phyloP scores from a whole-genome alignment of 331 rosid species.

The Pyracantha coccinea region DNA sequence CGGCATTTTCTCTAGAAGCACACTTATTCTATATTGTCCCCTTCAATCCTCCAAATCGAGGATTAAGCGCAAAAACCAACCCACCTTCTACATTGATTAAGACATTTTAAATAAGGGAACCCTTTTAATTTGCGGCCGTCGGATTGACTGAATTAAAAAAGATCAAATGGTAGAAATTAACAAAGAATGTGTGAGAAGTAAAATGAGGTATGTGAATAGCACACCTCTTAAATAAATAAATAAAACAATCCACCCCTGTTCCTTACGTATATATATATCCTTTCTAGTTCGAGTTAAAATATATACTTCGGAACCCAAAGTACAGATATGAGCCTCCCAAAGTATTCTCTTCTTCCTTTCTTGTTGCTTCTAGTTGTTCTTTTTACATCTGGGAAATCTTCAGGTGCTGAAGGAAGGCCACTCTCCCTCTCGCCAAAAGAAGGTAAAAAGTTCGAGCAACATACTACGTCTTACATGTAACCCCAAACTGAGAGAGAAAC shows the following conservation, averaged over 20 bases:
- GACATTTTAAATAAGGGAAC: too few species aligned
- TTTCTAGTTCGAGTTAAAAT: too few species aligned
- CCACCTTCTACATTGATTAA: not conserved
- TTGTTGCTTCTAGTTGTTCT: conserved; percentile 21
- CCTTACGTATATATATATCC: not conserved
- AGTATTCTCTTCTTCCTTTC: conserved; percentile 5
- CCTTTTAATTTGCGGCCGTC: too few species aligned
- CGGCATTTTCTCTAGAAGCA: not conserved
- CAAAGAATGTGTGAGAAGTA: too few species aligned
- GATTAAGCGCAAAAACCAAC: not conserved
- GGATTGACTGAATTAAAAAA: too few species aligned
- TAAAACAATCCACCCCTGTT: not conserved
- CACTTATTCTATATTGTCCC: not conserved
- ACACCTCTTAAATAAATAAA: too few species aligned
- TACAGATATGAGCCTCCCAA: conserved; percentile 19
- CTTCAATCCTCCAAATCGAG: not conserved
- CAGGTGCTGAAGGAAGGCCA: conserved; percentile 35
- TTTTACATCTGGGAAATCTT: conserved; percentile 24
- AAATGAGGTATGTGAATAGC: too few species aligned
- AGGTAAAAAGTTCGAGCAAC: conserved; percentile 23
- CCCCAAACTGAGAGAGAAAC: too few species aligned
- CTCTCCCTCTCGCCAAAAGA: conserved; percentile 34
- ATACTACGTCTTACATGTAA: too few species aligned
- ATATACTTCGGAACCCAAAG: not conserved
- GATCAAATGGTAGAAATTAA: too few species aligned